These are phyloP conservation scores for Erodium maritimum DNA, from an alignment of 345 rosid species.

Conservation along the genomic window DNA sequence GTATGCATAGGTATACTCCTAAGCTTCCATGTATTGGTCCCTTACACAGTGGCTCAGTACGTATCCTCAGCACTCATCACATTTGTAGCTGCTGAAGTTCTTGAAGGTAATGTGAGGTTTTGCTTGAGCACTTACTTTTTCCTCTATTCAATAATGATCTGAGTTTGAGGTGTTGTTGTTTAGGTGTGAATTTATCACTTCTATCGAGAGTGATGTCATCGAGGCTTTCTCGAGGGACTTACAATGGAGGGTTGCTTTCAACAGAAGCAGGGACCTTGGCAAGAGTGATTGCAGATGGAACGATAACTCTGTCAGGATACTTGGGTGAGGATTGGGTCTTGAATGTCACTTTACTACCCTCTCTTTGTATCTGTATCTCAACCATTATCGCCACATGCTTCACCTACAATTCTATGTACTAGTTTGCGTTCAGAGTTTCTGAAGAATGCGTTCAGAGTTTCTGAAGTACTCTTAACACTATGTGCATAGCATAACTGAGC, in stretches of 20 bases:
- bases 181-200: slow-evolving; percentile 82
- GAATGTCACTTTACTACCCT: slow-evolving; percentile 80
- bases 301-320: slow-evolving; percentile 83
- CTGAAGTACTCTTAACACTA: too few species aligned
- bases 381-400: slow-evolving; percentile 76
- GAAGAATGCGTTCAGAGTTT: too few species aligned
- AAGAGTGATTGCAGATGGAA: slow-evolving; percentile 84
- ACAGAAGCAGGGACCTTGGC: slow-evolving; percentile 97
- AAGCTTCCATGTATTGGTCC: slow-evolving; percentile 62
- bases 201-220: slow-evolving; percentile 98
- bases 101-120: slow-evolving; percentile 52
- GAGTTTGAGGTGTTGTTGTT: background rate
- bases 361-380: slow-evolving; percentile 52
- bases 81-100: slow-evolving; percentile 97
- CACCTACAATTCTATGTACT: slow-evolving; percentile 92
- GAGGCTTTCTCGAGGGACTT: slow-evolving; percentile 89
- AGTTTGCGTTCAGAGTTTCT: too few species aligned
- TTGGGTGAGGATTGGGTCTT: slow-evolving; percentile 57
- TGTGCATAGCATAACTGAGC: too few species aligned
- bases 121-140: too few species aligned
- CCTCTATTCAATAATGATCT: too few species aligned
- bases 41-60: slow-evolving; percentile 76
- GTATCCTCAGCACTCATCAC: slow-evolving; percentile 81
- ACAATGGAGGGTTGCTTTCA: slow-evolving; percentile 89
- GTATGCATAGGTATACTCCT: slow-evolving; percentile 66